Evolutionary conservation across 2,329 filamentous ascomycete species (phyloP), one percentile per base, ranked within the genome.

Genomic region (Aspergillus fructus): DNA sequence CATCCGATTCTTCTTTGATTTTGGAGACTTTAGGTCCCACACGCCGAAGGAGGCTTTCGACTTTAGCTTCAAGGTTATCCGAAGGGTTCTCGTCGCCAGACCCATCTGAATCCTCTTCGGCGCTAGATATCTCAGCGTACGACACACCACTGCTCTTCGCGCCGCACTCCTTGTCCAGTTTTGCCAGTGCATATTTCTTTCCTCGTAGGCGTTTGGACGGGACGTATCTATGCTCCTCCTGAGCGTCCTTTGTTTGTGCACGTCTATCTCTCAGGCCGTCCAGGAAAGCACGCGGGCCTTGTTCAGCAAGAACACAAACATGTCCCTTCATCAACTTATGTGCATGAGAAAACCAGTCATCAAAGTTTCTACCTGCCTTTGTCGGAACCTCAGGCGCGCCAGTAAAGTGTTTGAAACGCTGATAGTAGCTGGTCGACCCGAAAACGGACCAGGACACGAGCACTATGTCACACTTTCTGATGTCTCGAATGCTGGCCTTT

Each of bases 361-460:
- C 72, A 55, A 83, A 84, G 2, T 78, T 77, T 21, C 83, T 75
- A 17, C 77, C 78, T 56, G 76, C 68, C 43, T 71, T 74, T 15
- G 61, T 51, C 0, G 75, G 74, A 33, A 74, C 69, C 21, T 72
- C 64, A 11, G 81, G 77, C 59, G 79, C 71, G 3, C 78, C 83
- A 5, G 80, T 72, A 55, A 86, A 81, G 13, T 71, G 65, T 8
- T 82, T 79, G 30, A 88, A 63, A 19, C 74, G 72, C 1, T 76
- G 64, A 30, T 82, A 76, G 59, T 88, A 89, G 0, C 62, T 56
- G 0, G 74, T 65, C 5, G 74, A 73, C 1, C 75, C 73, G 24
- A 87, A 74, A 0, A 88, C 52, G 1, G 66, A 70, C 69, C 79
- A 83, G n/a, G 79, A 78, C 4, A 83, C 72, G 21, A 89, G 71